Evolutionary conservation across 2,329 filamentous ascomycete species (phyloP), one percentile per base, ranked within the genome.

Genomic region (Bertia moriformis): DNA sequence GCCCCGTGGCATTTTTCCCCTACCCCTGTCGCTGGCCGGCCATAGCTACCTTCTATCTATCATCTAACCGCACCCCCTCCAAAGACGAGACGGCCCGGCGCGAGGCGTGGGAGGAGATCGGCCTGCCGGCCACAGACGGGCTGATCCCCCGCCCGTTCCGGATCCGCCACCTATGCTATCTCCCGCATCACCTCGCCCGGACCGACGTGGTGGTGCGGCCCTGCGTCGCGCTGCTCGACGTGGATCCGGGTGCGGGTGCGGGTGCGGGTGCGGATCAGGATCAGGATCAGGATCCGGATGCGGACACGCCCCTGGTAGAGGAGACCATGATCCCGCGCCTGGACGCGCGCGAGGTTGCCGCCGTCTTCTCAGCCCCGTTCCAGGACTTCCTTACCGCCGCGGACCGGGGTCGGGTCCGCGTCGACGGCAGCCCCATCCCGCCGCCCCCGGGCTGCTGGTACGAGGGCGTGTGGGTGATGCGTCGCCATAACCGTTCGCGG

Each of bases 51-150:
- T 14, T 19, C 19, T 22, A 27, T 27, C 37, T 41, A 19, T 42
- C 38, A n/a, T 19, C 19, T 19, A 37, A 20, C 27, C n/a, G 13
- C 4, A 33, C 65, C 1, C 61, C 66, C 60, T 85, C n/a, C n/a
- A n/a, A n/a, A n/a, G n/a, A 85, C 57, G 72, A 88, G 51, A 93
- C 88, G 39, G 87, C 89, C 5, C 76, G 89, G 17, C 76, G 89
- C 45, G 89, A 96, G 65, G 88, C 89, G 1, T 83, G 73, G 56
- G 89, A 96, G 57, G 89, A 96, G 57, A 94, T 96, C 46, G 89
- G 89, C 1, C 74, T 96, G 2, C 84, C 89, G 1, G 67, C 79
- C 51, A 68, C 77, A 48, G 75, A 87, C 51, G 50, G 55, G 41
- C 72, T 73, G 43, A 69, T 94, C 19, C 84, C 85, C 2, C 62